Conservation (phyloP, 2,329 filamentous ascomycete species). For the Cercospora sp. region DNA sequence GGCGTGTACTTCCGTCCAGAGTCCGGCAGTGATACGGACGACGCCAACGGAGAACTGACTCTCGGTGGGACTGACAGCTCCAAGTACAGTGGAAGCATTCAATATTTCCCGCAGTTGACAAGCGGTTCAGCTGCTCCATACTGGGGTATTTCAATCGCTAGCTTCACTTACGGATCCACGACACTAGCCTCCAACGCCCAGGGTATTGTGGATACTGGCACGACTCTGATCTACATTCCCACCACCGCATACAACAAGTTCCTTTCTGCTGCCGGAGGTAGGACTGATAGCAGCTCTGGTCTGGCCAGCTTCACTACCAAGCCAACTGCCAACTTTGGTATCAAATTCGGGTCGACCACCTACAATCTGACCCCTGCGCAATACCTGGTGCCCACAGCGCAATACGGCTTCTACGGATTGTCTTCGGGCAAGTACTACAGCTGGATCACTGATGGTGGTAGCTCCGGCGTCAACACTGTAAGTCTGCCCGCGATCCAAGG, state of each 20-base stretch:
- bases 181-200: constrained; percentile 36
- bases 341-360: constrained; percentile 27
- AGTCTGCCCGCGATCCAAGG: not conserved
- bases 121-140: constrained; percentile 57
- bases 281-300: constrained; percentile 27
- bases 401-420: constrained; percentile 26
- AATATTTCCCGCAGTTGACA: constrained; percentile 57
- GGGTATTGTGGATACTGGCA: constrained; percentile 47
- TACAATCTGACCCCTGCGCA: constrained; percentile 26
- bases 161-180: constrained; percentile 26
- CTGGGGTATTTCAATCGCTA: constrained; percentile 26
- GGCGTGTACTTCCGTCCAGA: constrained; percentile 29
- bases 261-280: constrained; percentile 25
- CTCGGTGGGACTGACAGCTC: constrained; percentile 51
- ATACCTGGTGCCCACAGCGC: constrained; percentile 23
- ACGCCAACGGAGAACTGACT: constrained; percentile 27
- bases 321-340: constrained; percentile 23
- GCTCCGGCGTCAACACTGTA: constrained; percentile 22
- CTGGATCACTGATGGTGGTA: constrained; percentile 28
- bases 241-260: constrained; percentile 33
- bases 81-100: constrained; percentile 58
- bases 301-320: constrained; percentile 24
- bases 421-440: constrained; percentile 25
- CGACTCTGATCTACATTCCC: constrained; percentile 45
- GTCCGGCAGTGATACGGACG: constrained; percentile 25